Conservation (phyloP, 108 stramenopile genomes). For the Nitzschia sp. region DNA sequence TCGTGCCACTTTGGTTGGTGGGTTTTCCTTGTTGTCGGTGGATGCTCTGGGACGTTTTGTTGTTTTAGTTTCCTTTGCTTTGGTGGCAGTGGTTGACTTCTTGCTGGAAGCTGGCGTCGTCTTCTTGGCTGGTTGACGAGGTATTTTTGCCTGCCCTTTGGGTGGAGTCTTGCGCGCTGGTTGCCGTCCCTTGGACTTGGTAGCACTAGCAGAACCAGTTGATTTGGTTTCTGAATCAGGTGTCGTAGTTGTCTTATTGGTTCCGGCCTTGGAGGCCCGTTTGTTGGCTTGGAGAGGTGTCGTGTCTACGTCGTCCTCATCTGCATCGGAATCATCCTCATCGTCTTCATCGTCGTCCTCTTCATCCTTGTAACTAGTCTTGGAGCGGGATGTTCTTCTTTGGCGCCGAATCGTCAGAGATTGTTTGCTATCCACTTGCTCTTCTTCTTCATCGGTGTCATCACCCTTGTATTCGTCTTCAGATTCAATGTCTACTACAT, state of each 20-base stretch:
- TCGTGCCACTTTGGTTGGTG: too few species aligned
- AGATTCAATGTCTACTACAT: slow-evolving; percentile 9
- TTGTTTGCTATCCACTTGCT: not conserved
- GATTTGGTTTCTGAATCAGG: not conserved
- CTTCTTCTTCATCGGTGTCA: slow-evolving; percentile 1
- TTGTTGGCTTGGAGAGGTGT: too few species aligned
- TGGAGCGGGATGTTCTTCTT: slow-evolving; percentile 8
- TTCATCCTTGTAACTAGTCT: slow-evolving; percentile 26
- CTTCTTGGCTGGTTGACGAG: not conserved
- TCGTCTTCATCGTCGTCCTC: slow-evolving; percentile 33
- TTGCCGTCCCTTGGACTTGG: not conserved
- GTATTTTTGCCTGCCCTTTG: not conserved
- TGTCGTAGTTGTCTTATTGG: not conserved
- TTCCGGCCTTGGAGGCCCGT: too few species aligned
- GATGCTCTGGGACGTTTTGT: too few species aligned
- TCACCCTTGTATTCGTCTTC: slow-evolving; percentile 5
- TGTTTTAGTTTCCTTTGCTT: too few species aligned
- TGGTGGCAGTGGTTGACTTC: too few species aligned
- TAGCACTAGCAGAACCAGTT: not conserved
- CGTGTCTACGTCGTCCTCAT: too few species aligned
- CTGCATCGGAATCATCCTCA: not conserved
- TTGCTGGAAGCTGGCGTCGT: too few species aligned
- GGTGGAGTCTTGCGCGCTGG: not conserved
- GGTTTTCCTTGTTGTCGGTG: too few species aligned
- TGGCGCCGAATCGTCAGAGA: not conserved